A percentile compares a stretch with the other conserved stretches of the same genome.
Conservation (phyloP, 2,329 filamentous ascomycete genomes). For the Rosellinia necatrix region DNA sequence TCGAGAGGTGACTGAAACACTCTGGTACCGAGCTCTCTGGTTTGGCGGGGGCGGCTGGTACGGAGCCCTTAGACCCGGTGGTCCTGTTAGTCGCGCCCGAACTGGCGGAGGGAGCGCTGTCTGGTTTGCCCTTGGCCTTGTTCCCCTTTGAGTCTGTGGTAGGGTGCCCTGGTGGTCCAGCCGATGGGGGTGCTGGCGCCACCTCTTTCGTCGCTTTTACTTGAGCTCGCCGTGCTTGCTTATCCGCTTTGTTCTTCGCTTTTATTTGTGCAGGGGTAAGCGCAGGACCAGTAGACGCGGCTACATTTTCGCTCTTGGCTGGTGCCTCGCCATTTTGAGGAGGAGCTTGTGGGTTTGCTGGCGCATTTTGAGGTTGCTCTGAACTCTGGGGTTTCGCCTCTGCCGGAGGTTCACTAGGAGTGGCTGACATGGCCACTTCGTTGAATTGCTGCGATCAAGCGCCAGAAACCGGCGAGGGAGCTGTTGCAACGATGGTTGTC, state of each 20-base stretch:
- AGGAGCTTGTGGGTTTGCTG: constrained; percentile 18
- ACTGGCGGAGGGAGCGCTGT: constrained; percentile 42
- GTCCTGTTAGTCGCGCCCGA: constrained; percentile 38
- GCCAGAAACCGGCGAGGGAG: background rate
- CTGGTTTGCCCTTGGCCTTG: constrained; percentile 54
- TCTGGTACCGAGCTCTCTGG: constrained; percentile 70
- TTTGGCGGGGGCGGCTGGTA: constrained; percentile 49
- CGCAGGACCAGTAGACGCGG: constrained; percentile 51
- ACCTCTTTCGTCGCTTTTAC: constrained; percentile 62
- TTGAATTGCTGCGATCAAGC: background rate
- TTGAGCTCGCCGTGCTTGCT: constrained; percentile 80
- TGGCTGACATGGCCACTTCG: constrained; percentile 28
- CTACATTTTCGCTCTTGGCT: constrained; percentile 31
- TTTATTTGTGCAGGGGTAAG: constrained; percentile 81
- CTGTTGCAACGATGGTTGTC: constrained; percentile 1
- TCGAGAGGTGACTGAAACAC: constrained; percentile 82
- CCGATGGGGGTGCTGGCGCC: constrained; percentile 41
- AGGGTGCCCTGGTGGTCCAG: constrained; percentile 45
- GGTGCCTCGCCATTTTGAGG: constrained; percentile 30
- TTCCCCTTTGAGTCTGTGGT: constrained; percentile 50
- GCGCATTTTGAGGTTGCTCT: constrained; percentile 24
- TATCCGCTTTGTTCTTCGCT: constrained; percentile 88
- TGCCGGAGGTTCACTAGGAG: constrained; percentile 23
- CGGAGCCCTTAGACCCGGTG: constrained; percentile 41
- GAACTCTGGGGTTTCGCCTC: constrained; percentile 27